Evolutionary conservation across 257 asterid species (phyloP).

Genomic region (Solanum peruvianum): DNA sequence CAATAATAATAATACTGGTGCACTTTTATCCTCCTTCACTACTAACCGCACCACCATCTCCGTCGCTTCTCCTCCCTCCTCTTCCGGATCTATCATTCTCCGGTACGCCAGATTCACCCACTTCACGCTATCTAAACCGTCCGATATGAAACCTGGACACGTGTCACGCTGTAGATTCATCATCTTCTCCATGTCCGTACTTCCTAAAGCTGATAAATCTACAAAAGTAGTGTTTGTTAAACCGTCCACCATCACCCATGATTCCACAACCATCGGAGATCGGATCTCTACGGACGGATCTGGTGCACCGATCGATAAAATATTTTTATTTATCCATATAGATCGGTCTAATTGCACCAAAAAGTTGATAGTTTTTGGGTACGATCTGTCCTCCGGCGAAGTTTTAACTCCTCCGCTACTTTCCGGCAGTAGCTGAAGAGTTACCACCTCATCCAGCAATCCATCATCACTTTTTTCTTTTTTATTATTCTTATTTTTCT

Average conservation of each 20-base stretch:
- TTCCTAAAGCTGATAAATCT: slow-evolving; percentile 12
- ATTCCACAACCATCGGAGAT: slow-evolving; percentile 14
- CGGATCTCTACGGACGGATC: not conserved
- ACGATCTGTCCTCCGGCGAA: slow-evolving; percentile 4
- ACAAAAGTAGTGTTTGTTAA: slow-evolving; percentile 3
- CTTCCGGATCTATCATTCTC: slow-evolving; percentile 18
- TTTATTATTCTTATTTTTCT: not conserved
- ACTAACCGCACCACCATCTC: slow-evolving; percentile 22
- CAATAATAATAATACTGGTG: not conserved
- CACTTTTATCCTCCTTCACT: slow-evolving; percentile 14
- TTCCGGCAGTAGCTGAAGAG: not conserved
- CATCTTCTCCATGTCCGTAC: slow-evolving; percentile 29
- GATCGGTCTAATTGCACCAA: slow-evolving; percentile 1
- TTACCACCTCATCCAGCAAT: not conserved
- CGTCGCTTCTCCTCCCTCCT: not conserved
- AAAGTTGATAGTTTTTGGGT: not conserved
- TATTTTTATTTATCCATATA: not conserved
- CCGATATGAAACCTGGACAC: slow-evolving; percentile 35
- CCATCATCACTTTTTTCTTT: not conserved
- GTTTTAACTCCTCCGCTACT: not conserved
- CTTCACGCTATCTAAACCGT: slow-evolving; percentile 20
- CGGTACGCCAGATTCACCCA: slow-evolving; percentile 31
- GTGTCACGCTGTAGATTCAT: slow-evolving; percentile 21
- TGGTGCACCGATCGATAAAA: not conserved
- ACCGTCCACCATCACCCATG: slow-evolving; percentile 33